Percentiles rank a stretch among this genome's conserved stretches.
Conservation (phyloP, 352 stramenopile species). For the Globisporangium spiculum region DNA sequence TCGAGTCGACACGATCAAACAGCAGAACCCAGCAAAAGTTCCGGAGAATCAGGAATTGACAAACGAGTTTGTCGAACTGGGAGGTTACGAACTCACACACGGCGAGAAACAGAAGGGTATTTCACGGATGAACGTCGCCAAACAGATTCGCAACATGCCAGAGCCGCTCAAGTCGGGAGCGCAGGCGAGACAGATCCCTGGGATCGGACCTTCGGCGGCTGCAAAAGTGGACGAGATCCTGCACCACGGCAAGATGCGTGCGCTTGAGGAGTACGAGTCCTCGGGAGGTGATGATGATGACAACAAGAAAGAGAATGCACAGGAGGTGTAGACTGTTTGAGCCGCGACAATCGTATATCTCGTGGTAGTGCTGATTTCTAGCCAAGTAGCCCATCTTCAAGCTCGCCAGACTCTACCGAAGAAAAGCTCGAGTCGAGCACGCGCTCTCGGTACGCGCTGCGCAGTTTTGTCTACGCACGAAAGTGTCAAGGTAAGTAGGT, state of each 20-base stretch:
- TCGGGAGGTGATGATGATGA: background rate
- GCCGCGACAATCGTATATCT: background rate
- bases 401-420: conserved; percentile 37
- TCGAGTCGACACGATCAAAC: conserved; percentile 28
- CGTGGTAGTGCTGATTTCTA: background rate
- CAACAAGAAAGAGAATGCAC: conserved; percentile 10
- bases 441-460: conserved; percentile 16
- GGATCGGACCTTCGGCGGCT: conserved; percentile 31
- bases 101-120: conserved; percentile 37
- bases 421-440: conserved; percentile 24
- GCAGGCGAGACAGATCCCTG: conserved; percentile 23
- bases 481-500: background rate
- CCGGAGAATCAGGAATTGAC: conserved; percentile 36
- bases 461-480: conserved; percentile 15
- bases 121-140: conserved; percentile 40
- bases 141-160: conserved; percentile 30
- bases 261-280: conserved; percentile 21
- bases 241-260: conserved; percentile 31
- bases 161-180: conserved; percentile 30
- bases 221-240: conserved; percentile 41
- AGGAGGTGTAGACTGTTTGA: background rate
- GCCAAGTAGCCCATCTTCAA: conserved; percentile 23
- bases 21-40: conserved; percentile 34
- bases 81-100: conserved; percentile 27
- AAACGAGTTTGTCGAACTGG: conserved; percentile 45